Evolutionary conservation across 2,329 filamentous ascomycete species (phyloP), one percentile per base, ranked within the genome.

Genomic region (Exophiala xenobiotica): DNA sequence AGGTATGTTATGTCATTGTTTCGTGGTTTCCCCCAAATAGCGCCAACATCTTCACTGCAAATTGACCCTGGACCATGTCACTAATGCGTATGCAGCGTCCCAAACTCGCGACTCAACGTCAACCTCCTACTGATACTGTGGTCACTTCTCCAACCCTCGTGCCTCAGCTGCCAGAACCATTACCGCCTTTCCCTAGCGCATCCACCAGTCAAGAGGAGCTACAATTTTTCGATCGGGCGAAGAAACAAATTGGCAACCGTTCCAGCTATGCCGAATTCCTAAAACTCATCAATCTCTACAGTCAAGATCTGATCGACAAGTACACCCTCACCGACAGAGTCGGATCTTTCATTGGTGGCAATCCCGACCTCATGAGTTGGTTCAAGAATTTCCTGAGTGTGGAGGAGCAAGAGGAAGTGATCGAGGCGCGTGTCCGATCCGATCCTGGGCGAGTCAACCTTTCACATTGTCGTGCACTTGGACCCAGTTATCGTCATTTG

Each of bases 271-370:
- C 88, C 63, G 93, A 99, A 68, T 99, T 99, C 70, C 73, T 99
- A 58, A 99, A 99, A 74, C 82, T 99, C 5, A 93, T 92, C 75
- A 99, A 97, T 62, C 78, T 99, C 23, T 99, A 90, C 73, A 93
- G 88, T 18, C 88, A 95, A 63, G 91, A 95, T 61, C 79, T 99
- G 44, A 95, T 99, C 56, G 90, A 95, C 64, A 86, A 86, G 51
- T 85, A 88, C 54, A 83, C 90, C 2, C 76, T 99, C 11, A 82
- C 93, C 20, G 85, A 90, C 67, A 88, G 93, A 66, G 89, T 90
- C 2, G 83, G 85, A 47, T 80, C 83, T 4, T 99, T 96, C 66
- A 90, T 99, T 53, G 89, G 90, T 11, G 85, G 85, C 29, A 96
- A 93, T 63, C 80, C 84, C 0, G 95, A 99, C 61, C 77, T 99